These are phyloP conservation scores for Fusarium nisikadoi DNA, from an alignment of 2,329 filamentous ascomycete genomes.

Conservation along the genomic window DNA sequence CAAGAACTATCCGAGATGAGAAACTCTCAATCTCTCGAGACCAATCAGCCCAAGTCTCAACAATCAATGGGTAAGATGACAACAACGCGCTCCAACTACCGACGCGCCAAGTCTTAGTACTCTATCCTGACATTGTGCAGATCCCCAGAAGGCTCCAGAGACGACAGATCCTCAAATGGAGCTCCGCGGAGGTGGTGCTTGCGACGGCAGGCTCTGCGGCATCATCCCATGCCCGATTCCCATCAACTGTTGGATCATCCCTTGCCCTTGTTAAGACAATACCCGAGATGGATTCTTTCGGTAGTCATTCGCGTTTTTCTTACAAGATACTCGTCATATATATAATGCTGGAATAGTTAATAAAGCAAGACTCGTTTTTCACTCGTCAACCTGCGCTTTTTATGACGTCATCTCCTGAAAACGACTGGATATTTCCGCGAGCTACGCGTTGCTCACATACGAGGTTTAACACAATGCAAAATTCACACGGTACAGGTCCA, in stretches of 20 bases:
- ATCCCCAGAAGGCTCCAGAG: constrained; percentile 15
- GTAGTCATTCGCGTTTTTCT: background rate
- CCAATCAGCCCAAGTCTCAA: constrained; percentile 15
- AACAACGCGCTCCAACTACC: background rate
- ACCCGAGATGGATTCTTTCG: background rate
- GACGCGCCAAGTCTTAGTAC: background rate
- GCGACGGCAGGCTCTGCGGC: constrained; percentile 22
- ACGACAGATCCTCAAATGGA: constrained; percentile 6
- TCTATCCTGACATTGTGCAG: background rate
- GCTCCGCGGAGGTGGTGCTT: constrained; percentile 23
- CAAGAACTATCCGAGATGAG: constrained; percentile 14
- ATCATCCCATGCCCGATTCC: constrained; percentile 28
- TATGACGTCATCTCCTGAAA: background rate
- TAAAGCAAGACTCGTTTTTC: background rate
- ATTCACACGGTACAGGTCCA: accelerated
- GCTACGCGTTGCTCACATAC: background rate
- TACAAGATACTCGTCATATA: background rate
- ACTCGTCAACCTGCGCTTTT: background rate
- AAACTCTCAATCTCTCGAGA: constrained; percentile 3
- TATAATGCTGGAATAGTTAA: background rate
- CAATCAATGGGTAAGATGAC: constrained; percentile 14
- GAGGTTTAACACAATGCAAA: accelerated
- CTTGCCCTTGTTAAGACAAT: constrained; percentile 11
- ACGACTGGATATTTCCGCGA: background rate
- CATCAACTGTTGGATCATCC: constrained; percentile 30